Percentiles rank a stretch among this genome's conserved stretches.
These are phyloP conservation scores for Coleophoma crateriformis DNA, from an alignment of 2,329 filamentous ascomycete species.

Conservation along the genomic window DNA sequence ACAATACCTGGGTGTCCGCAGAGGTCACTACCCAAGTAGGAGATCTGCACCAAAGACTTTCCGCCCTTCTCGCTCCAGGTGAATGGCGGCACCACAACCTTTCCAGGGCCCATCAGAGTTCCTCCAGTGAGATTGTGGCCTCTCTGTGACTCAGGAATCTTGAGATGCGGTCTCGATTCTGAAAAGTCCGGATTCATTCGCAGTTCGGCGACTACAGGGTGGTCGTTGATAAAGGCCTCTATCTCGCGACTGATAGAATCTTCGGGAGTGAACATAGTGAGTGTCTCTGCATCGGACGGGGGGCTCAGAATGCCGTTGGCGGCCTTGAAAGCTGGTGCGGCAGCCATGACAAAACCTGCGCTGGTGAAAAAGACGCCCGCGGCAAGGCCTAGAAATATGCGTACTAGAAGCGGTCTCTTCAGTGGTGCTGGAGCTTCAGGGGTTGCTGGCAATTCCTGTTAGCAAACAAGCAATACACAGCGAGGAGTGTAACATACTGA, in stretches of 20 bases:
- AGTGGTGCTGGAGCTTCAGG: constrained; percentile 4
- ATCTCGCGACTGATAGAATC: constrained; percentile 51
- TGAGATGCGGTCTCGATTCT: constrained; percentile 81
- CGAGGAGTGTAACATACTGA: not conserved
- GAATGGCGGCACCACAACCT: constrained; percentile 75
- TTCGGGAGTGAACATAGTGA: constrained; percentile 55
- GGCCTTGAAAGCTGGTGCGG: constrained; percentile 43
- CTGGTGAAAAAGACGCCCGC: constrained; percentile 41
- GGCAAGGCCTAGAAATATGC: constrained; percentile 38
- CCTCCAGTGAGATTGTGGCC: constrained; percentile 76
- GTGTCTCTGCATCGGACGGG: constrained; percentile 67
- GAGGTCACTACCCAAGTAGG: constrained; percentile 72
- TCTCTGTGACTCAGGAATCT: constrained; percentile 68
- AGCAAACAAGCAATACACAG: not conserved
- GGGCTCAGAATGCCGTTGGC: constrained; percentile 44
- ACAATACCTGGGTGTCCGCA: constrained; percentile 89
- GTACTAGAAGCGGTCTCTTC: constrained; percentile 34
- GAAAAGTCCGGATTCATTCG: constrained; percentile 60
- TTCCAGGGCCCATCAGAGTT: constrained; percentile 67
- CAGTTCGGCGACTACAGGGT: constrained; percentile 67
- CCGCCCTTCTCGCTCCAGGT: constrained; percentile 69
- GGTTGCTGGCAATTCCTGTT: not conserved
- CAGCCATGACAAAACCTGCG: constrained; percentile 51
- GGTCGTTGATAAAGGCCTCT: constrained; percentile 68
- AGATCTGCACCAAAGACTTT: constrained; percentile 64